Base-by-base conservation (phyloP, 345 rosid genomes). In the Limnanthes douglasii region DNA sequence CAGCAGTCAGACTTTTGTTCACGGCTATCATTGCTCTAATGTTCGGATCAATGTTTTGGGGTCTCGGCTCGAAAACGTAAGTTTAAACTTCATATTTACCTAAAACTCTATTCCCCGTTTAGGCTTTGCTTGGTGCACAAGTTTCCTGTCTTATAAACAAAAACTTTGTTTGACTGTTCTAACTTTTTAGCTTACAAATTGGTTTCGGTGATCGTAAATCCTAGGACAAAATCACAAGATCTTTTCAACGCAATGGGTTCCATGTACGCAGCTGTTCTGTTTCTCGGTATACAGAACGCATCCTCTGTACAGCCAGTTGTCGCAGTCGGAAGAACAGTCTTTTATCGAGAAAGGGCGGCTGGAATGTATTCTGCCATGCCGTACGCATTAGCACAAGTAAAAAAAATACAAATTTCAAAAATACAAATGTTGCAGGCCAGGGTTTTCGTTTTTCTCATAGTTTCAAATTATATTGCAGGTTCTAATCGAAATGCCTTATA, bases 321-420 rank as follows among this genome's bases (percentile, higher is more conserved):
- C 33, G 41, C 76, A 3, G 57, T 80, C 1, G 96, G 80, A 39
- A 56, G 93, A 16, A 76, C 77, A 1, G 82, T 80, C 16, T 85
- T 76, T 32, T 85, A 79, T 39, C 50, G 93, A 38, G 96, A 85
- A 39, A 56, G 63, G 50, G 93, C 85, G 8, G 82, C 88, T 0
- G 81, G 95, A 47, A 83, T 83, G 92, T 83, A 78, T 34, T 78
- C 95, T 1, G 68, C 75, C 32, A 39, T 70, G 63, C 78, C 93
- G 3, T 79, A 77, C 34, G 96, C 88, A 30, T 57, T 69, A 38
- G 75, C 69, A 23, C 73, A 62, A 54, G 69, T 56, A 46, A n/a
- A 15, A 5, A 11, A 6, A 19, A n/a, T n/a, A n/a, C n/a, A n/a
- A n/a, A n/a, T n/a, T n/a, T 14, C 12, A 19, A 25, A 27, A 3